A percentile compares a stretch with the other conserved stretches of the same genome.
Conservation (phyloP, 1,284 basidiomycete genomes). For the Xerocomus minutiporus region DNA sequence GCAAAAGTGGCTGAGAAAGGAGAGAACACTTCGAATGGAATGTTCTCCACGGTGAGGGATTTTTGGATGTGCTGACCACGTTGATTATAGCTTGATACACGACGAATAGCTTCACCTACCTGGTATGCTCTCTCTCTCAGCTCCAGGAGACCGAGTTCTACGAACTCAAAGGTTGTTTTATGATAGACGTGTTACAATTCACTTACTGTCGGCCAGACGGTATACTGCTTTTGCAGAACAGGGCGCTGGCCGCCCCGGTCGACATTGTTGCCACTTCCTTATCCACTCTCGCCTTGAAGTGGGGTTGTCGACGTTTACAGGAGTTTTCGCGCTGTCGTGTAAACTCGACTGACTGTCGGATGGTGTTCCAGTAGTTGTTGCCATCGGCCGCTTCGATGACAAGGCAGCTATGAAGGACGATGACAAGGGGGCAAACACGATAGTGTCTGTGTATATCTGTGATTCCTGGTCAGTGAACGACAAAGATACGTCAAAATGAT, state of each 20-base stretch:
- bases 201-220: slow-evolving; percentile 76
- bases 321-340: slow-evolving; percentile 20
- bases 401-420: slow-evolving; percentile 51
- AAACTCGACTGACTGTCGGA: slow-evolving; percentile 37
- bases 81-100: neutral
- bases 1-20: slow-evolving; percentile 79
- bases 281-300: slow-evolving; percentile 61
- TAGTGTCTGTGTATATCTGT: slow-evolving; percentile 80
- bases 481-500: neutral
- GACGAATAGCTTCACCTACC: slow-evolving; percentile 31
- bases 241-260: slow-evolving; percentile 65
- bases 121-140: slow-evolving; percentile 67
- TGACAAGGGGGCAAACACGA: slow-evolving; percentile 80
- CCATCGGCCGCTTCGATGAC: slow-evolving; percentile 12
- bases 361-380: slow-evolving; percentile 31
- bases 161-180: slow-evolving; percentile 1
- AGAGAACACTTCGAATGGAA: slow-evolving; percentile 83
- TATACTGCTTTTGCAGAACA: slow-evolving; percentile 89
- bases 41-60: slow-evolving; percentile 73
- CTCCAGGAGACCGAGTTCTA: slow-evolving; percentile 66
- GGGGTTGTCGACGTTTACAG: slow-evolving; percentile 28
- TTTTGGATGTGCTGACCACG: slow-evolving; percentile 64
- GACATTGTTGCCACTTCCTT: slow-evolving; percentile 52
- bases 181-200: neutral
- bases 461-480: slow-evolving; percentile 4